Conservation (phyloP, 768 basidiomycete genomes). For the Candolleomyces efflorescens region DNA sequence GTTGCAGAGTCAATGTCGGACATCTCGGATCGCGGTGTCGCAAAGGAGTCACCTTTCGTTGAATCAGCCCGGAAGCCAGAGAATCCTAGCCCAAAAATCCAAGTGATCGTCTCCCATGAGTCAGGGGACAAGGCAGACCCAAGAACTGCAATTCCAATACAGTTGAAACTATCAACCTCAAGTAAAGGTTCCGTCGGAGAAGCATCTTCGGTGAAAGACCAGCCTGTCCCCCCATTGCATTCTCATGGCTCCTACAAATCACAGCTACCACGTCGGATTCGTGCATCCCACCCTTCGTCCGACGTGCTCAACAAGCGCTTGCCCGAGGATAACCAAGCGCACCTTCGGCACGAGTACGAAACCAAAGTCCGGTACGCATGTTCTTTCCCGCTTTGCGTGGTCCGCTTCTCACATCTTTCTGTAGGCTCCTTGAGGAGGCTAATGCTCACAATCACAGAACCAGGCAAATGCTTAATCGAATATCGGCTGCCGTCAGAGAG, state of each 20-base stretch:
- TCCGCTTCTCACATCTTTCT: background rate
- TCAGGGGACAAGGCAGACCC: background rate
- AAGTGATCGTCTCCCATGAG: background rate
- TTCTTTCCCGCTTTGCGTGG: background rate
- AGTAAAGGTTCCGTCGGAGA: background rate
- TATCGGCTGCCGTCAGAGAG: constrained; percentile 59
- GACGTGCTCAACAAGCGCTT: constrained; percentile 18
- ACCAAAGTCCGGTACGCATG: constrained; percentile 47
- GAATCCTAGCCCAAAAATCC: background rate
- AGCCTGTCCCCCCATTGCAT: background rate
- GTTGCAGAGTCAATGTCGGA: constrained; percentile 12
- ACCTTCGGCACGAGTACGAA: constrained; percentile 54
- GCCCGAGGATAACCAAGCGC: constrained; percentile 40
- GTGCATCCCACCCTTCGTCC: constrained; percentile 21
- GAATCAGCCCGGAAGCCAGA: background rate
- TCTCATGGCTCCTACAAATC: background rate
- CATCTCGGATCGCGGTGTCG: background rate
- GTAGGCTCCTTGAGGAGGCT: constrained; percentile 58
- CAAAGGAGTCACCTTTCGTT: background rate
- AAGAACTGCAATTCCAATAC: background rate
- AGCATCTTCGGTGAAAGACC: background rate
- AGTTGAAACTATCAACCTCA: constrained; percentile 3
- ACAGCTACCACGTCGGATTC: constrained; percentile 15
- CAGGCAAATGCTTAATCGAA: constrained; percentile 63
- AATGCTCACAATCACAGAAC: constrained; percentile 61